Evolutionary conservation across 2,329 filamentous ascomycete species (phyloP), one percentile per base, ranked within the genome.

Genomic region (Dactylellina haptotyla): DNA sequence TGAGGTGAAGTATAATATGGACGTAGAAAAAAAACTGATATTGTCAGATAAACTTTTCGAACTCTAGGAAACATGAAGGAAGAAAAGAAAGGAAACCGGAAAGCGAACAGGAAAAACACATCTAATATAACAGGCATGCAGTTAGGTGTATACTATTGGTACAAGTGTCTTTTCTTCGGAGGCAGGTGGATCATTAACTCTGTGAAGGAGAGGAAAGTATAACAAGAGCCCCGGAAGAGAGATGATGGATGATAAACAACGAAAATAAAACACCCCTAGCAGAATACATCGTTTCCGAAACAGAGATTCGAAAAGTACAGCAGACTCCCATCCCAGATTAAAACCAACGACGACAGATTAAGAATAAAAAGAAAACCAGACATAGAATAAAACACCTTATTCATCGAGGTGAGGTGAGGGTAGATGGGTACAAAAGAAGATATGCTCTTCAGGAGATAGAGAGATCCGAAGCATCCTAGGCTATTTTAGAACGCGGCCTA

Each of bases 71-170:
- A 56, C 41, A 51, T 51, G 20, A 48, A 46, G 4, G 18, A 32
- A 20, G n/a, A 16, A 63, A n/a, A 26, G 12, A 23, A 37, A 23
- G 2, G 18, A 28, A 51, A 70, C 41, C 41, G 58, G 46, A 57
- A 32, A 48, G 16, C 64, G 53, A 73, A 57, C 14, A 53, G 45
- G 51, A 12, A 57, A 46, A 39, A 12, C 12, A 39, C 41, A 71
- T 71, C 66, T 71, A 71, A 63, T 63, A 57, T 26, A 56, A 71
- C 64, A 69, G 12, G 37, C 32, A 26, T n/a, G 32, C 56, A 39
- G 51, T 32, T 37, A 48, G 59, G 64, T 61, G 41, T 61, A 70
- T 70, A 61, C 65, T 72, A 72, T 64, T 72, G 66, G 32, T 72
- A 72, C 66, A 72, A 51, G 61, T 28, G n/a, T 23, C 41, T 2